Percentiles rank a stretch among this genome's conserved stretches.
These are phyloP conservation scores for Podaxis pistillaris DNA, from an alignment of 768 basidiomycete species.

Conservation along the genomic window DNA sequence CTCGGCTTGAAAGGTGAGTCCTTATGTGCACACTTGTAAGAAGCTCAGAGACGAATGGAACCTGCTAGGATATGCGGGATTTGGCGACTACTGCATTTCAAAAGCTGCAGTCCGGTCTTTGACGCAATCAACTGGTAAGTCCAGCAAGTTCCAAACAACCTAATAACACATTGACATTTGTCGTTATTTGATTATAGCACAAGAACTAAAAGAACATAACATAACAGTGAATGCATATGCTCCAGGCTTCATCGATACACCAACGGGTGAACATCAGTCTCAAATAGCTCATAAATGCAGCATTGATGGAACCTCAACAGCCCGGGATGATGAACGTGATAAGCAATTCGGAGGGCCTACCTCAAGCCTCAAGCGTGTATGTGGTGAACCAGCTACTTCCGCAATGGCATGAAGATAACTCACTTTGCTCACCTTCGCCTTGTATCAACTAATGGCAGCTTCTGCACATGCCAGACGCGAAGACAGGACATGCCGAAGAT, in stretches of 20 bases:
- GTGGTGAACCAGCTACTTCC: neutral
- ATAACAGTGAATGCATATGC: slow-evolving; percentile 46
- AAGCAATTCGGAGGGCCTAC: neutral
- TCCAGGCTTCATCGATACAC: slow-evolving; percentile 25
- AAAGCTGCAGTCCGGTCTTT: slow-evolving; percentile 42
- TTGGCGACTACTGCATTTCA: slow-evolving; percentile 28
- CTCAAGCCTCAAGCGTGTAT: neutral
- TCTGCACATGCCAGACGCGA: slow-evolving; percentile 2
- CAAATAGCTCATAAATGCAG: neutral
- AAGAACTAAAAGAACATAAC: slow-evolving; percentile 34
- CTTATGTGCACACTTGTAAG: neutral
- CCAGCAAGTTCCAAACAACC: neutral
- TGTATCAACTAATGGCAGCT: neutral
- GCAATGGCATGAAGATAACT: too few species aligned
- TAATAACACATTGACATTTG: neutral
- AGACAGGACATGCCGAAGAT: slow-evolving; percentile 12
- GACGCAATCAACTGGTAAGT: slow-evolving; percentile 37
- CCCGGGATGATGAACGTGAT: neutral
- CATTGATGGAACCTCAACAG: neutral
- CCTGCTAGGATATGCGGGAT: neutral
- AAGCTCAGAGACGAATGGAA: neutral
- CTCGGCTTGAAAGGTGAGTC: slow-evolving; percentile 26
- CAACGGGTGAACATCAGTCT: neutral
- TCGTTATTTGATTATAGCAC: slow-evolving; percentile 22
- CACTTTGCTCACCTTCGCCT: neutral